A percentile compares a stretch with the other conserved stretches of the same genome.
phyloP scores from a whole-genome alignment of 352 stramenopile genomes.

The Globisporangium rhizosaccharum region DNA sequence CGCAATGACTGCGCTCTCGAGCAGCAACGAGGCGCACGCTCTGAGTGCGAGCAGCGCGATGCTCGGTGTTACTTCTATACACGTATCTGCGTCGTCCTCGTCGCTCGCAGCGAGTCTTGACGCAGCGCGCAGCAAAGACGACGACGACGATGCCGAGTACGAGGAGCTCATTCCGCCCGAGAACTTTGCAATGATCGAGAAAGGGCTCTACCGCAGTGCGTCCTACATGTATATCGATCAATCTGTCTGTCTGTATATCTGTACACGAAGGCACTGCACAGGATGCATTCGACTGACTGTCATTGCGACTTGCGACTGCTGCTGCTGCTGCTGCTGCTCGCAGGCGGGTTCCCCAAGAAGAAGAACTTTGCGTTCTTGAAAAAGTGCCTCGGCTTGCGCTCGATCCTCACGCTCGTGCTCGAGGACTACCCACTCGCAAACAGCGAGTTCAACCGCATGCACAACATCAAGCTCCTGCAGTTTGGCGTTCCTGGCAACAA shows the following conservation, averaged over 20 bases:
- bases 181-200: constrained; percentile 88
- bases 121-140: constrained; percentile 22
- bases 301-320: too few relatives aligned
- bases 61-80: neutral
- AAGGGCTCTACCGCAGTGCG: constrained; percentile 78
- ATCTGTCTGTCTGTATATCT: neutral
- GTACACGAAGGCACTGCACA: too few relatives aligned
- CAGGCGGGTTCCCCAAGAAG: constrained; percentile 83
- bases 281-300: neutral
- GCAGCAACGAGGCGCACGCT: too few relatives aligned
- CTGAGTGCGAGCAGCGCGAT: neutral
- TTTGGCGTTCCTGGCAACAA: constrained; percentile 86
- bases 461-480: constrained; percentile 77
- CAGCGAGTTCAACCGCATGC: constrained; percentile 72
- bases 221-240: neutral
- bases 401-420: constrained; percentile 81
- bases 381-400: constrained; percentile 67
- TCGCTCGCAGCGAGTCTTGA: constrained; percentile 4
- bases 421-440: constrained; percentile 86
- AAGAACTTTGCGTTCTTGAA: constrained; percentile 87
- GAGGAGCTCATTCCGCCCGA: constrained; percentile 83
- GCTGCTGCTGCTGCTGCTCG: neutral
- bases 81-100: neutral
- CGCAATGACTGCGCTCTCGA: neutral
- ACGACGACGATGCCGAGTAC: constrained; percentile 69